phyloP scores from a whole-genome alignment of 345 rosid species.

The Tarenaya hassleriana region DNA sequence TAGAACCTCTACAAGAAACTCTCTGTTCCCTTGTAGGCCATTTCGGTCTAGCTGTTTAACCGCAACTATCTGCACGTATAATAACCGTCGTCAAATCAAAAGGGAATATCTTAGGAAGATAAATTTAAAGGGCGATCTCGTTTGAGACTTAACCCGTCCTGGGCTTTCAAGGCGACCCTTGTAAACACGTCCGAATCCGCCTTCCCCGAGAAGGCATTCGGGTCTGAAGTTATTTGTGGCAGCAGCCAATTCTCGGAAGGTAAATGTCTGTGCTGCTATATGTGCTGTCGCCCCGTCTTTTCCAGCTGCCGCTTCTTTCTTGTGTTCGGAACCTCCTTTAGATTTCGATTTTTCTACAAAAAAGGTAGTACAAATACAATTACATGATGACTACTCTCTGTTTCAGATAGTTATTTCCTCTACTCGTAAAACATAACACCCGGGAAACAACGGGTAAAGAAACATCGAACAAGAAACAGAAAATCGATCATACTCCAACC shows the following conservation, averaged over 20 bases:
- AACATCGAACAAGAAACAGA: not conserved
- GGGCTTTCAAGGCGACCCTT: conserved; percentile 84
- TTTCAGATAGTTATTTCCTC: not conserved
- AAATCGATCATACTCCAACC: too few relatives aligned
- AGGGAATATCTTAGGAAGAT: too few relatives aligned
- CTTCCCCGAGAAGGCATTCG: conserved; percentile 87
- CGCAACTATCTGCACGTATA: conserved; percentile 69
- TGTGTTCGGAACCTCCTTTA: conserved; percentile 51
- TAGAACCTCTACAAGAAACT: conserved; percentile 94
- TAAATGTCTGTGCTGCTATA: conserved; percentile 91
- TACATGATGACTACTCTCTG: conserved; percentile 5
- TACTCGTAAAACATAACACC: not conserved
- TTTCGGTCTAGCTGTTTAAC: conserved; percentile 91
- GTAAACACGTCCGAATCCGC: conserved; percentile 94
- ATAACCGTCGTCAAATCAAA: not conserved
- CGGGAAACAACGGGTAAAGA: not conserved
- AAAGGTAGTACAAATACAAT: not conserved
- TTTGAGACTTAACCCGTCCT: conserved; percentile 56
- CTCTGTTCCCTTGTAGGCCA: conserved; percentile 97
- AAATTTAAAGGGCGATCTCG: not conserved
- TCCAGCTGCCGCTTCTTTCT: conserved; percentile 60
- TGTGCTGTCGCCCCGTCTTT: conserved; percentile 65
- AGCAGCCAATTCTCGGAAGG: conserved; percentile 82
- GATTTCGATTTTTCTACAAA: conserved; percentile 71
- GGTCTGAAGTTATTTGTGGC: conserved; percentile 78